phyloP scores from a whole-genome alignment of 2,329 filamentous ascomycete genomes.

The Magnaporthiopsis incrustans region DNA sequence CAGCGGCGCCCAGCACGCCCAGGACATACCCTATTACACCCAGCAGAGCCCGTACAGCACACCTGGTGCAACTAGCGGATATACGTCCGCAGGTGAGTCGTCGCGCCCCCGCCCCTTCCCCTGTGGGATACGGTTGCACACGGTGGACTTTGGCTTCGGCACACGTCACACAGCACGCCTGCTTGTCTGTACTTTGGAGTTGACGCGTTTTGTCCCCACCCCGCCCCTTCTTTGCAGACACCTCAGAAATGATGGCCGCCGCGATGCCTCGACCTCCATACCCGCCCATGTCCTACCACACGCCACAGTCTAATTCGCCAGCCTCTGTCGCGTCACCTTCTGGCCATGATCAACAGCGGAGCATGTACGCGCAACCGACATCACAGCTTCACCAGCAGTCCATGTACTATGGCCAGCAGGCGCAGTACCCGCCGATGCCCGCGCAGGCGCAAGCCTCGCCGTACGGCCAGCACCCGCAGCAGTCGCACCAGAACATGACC shows the following conservation, averaged over 20 bases:
- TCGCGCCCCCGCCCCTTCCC: slow-evolving; percentile 8
- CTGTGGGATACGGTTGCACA: slow-evolving; percentile 1
- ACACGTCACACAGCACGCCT: background rate
- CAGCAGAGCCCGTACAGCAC: slow-evolving; percentile 80
- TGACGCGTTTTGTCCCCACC: slow-evolving; percentile 8
- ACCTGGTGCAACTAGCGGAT: slow-evolving; percentile 72
- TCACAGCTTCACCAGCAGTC: slow-evolving; percentile 71
- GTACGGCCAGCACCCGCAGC: slow-evolving; percentile 51
- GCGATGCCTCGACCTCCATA: slow-evolving; percentile 70
- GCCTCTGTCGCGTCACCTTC: slow-evolving; percentile 87
- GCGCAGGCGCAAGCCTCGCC: slow-evolving; percentile 52
- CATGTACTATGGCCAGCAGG: slow-evolving; percentile 66
- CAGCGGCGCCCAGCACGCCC: slow-evolving; percentile 51
- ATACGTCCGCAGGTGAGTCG: slow-evolving; percentile 74
- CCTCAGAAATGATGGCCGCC: slow-evolving; percentile 60
- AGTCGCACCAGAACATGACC: slow-evolving; percentile 51
- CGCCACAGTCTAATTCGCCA: slow-evolving; percentile 89
- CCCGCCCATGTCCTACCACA: slow-evolving; percentile 85
- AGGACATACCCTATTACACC: slow-evolving; percentile 68
- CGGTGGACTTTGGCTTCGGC: background rate
- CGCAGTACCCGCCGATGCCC: slow-evolving; percentile 59
- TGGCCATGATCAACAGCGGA: slow-evolving; percentile 80
- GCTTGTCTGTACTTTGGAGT: slow-evolving; percentile 1
- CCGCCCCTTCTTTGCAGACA: slow-evolving; percentile 32
- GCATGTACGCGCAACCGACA: slow-evolving; percentile 72